Base-by-base conservation (phyloP, 331 rosid genomes). In the Phaseolus coccineus region DNA sequence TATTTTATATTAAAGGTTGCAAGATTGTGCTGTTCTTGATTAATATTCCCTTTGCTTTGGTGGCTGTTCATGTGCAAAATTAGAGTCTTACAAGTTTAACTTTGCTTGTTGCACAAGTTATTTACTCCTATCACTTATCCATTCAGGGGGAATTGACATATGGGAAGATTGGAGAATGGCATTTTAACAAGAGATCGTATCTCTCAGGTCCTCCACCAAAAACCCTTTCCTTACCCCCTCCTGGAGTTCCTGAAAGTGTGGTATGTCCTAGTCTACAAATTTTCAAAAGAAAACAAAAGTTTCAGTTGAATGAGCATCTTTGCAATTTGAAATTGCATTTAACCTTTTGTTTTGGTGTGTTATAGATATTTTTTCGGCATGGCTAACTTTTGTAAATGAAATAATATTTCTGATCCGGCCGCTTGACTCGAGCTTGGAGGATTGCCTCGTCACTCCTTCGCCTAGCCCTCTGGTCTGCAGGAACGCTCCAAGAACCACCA, bases 131-230 rank as follows among this genome's bases (percentile, higher is more conserved):
- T 15, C 48, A 27, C 69, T 61, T 71, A 48, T 71, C 73, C 35
- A 53, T 25, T 27, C 64, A 91, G 96, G 97, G 97, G 27, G 81
- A 88, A 69, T 67, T 91, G 44, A 91, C 92, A 79, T 89, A 89
- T 71, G 97, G 94, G 9, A 88, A 89, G 82, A 73, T 81, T 40
- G 94, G 94, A 55, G 92, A 88, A 76, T 91, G 96, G 96, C 92
- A 89, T 67, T 91, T 91, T 71, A 90, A 89, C 87, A 91, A 91
- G 88, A 91, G 94, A 89, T 76, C 94, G 1, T 78, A 82, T 89
- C 91, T 91, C 46, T 74, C 66, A 46, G 85, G 87, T 77, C 96
- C 96, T 77, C 92, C 90, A 47, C 96, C 96, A 1, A 85, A 80
- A 85, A 88, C 88, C 73, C 83, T 91, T 68, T 72, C 96, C 46